phyloP scores from a whole-genome alignment of 352 stramenopile genomes.

The Phytophthora crassamura region DNA sequence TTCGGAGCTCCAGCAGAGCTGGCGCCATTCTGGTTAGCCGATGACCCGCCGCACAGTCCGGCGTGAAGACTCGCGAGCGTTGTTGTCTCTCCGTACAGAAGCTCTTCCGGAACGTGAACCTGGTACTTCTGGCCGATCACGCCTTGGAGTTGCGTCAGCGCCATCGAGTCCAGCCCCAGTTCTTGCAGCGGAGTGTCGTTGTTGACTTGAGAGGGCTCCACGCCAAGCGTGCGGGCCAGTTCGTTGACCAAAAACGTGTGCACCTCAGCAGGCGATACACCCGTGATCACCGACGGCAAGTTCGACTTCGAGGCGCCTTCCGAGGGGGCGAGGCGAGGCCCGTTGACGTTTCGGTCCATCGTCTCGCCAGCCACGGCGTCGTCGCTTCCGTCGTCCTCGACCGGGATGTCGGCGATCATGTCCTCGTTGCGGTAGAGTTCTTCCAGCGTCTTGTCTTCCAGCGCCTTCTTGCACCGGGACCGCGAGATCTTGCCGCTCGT shows the following conservation, averaged over 20 bases:
- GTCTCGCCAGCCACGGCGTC: constrained; percentile 37
- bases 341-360: constrained; percentile 34
- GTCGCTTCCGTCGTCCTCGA: constrained; percentile 50
- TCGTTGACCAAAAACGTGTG: constrained; percentile 64
- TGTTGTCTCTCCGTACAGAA: constrained; percentile 92
- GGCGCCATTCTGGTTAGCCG: constrained; percentile 25
- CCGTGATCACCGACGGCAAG: constrained; percentile 58
- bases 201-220: constrained; percentile 56
- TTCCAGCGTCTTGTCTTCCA: constrained; percentile 65
- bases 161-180: constrained; percentile 94
- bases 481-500: constrained; percentile 98
- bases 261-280: constrained; percentile 59
- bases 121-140: constrained; percentile 91
- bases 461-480: constrained; percentile 79
- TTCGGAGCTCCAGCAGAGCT: constrained; percentile 36
- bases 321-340: constrained; percentile 16
- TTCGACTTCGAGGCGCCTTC: constrained; percentile 33
- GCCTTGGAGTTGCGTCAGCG: constrained; percentile 95
- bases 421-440: constrained; percentile 86
- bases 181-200: constrained; percentile 69
- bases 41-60: constrained; percentile 48
- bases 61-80: constrained; percentile 87
- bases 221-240: constrained; percentile 65
- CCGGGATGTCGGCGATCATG: constrained; percentile 59
- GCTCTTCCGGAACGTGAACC: constrained; percentile 92